phyloP scores from a whole-genome alignment of 2,329 filamentous ascomycete species.

The Cladophialophora immunda region DNA sequence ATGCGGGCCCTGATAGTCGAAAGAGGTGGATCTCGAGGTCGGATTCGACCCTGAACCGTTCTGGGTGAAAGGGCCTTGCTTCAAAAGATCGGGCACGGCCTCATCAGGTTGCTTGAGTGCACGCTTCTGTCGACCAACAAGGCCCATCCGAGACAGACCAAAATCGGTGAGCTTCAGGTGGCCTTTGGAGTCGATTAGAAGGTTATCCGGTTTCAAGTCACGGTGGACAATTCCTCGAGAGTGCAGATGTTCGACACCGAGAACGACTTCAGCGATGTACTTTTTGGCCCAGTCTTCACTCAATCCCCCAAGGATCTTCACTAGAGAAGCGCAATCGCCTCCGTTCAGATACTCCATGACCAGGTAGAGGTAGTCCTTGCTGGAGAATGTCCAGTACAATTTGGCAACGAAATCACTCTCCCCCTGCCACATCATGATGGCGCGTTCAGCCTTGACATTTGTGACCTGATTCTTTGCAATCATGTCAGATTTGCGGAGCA shows the following conservation, averaged over 20 bases:
- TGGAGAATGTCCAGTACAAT: conserved; percentile 99
- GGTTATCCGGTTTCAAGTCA: conserved; percentile 95
- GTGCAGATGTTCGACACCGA: conserved; percentile 97
- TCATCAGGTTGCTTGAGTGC: conserved; percentile 81
- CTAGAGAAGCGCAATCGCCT: conserved; percentile 93
- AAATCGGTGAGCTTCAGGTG: conserved; percentile 98
- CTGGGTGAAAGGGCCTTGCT: conserved; percentile 83
- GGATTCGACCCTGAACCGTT: conserved; percentile 83
- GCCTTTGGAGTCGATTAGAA: conserved; percentile 95
- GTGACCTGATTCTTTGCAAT: conserved; percentile 99
- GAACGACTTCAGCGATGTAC: conserved; percentile 92
- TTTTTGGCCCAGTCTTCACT: conserved; percentile 99
- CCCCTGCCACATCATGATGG: conserved; percentile 99
- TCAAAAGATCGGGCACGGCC: conserved; percentile 88
- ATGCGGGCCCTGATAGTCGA: conserved; percentile 79
- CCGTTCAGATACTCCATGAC: conserved; percentile 99
- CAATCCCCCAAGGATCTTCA: conserved; percentile 90
- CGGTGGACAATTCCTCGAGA: conserved; percentile 94
- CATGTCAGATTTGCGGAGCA: conserved; percentile 99
- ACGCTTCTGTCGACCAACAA: conserved; percentile 95
- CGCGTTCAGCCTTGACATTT: conserved; percentile 97
- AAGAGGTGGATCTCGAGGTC: conserved; percentile 91
- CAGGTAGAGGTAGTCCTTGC: conserved; percentile 97
- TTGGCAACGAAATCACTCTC: conserved; percentile 99
- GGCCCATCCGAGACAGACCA: conserved; percentile 93